These are phyloP conservation scores for Hymenochaete sp. DNA, from an alignment of 1,284 basidiomycete species.

Conservation along the genomic window DNA sequence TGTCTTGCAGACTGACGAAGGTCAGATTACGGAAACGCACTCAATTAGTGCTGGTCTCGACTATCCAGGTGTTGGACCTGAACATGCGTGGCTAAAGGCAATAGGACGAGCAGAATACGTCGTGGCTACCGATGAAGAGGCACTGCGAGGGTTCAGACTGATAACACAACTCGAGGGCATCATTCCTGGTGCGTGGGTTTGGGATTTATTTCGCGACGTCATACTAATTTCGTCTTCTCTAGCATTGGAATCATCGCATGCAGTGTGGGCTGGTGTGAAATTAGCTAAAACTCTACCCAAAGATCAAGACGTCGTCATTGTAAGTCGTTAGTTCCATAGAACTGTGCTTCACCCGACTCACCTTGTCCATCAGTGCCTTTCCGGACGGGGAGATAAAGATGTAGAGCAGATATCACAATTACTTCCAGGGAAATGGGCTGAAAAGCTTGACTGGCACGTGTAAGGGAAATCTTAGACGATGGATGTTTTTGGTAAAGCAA, in stretches of 20 bases:
- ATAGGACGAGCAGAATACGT: slow-evolving; percentile 90
- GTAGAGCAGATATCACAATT: slow-evolving; percentile 85
- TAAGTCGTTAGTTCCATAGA: slow-evolving; percentile 34
- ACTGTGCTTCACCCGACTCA: background rate
- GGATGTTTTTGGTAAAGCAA: too few relatives aligned
- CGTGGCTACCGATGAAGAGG: slow-evolving; percentile 89
- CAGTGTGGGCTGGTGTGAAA: slow-evolving; percentile 85
- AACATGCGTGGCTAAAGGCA: slow-evolving; percentile 96
- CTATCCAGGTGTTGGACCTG: slow-evolving; percentile 92
- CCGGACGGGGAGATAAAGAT: slow-evolving; percentile 91
- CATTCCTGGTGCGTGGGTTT: slow-evolving; percentile 72
- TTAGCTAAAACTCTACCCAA: slow-evolving; percentile 80
- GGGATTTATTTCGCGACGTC: background rate
- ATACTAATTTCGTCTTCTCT: slow-evolving; percentile 6
- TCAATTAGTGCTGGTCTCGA: slow-evolving; percentile 94
- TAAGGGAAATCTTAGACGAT: slow-evolving; percentile 18
- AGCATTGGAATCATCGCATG: slow-evolving; percentile 95
- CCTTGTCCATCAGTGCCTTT: slow-evolving; percentile 54
- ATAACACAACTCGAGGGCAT: slow-evolving; percentile 93
- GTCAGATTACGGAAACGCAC: slow-evolving; percentile 96
- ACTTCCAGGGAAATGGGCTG: slow-evolving; percentile 80
- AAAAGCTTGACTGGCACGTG: slow-evolving; percentile 83
- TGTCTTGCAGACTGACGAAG: slow-evolving; percentile 79
- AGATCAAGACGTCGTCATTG: slow-evolving; percentile 85
- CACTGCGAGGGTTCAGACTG: slow-evolving; percentile 86